Percentiles rank a stretch among this genome's conserved stretches.
Evolutionary conservation across 768 basidiomycete species (phyloP).

Genomic region (Phaeotremella skinneri): DNA sequence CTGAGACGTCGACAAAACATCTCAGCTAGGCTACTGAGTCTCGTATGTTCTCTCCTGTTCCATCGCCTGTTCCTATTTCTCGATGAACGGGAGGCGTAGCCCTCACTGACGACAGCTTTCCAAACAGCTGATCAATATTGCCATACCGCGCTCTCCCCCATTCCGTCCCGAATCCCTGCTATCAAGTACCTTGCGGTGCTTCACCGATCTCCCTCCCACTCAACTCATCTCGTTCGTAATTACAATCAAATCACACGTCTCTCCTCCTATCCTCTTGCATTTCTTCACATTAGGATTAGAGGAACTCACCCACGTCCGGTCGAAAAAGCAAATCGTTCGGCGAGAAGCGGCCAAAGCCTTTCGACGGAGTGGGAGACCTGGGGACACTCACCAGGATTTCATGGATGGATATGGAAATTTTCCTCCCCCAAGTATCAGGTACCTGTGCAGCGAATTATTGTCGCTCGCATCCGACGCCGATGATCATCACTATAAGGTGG

Average conservation of each 20-base stretch:
- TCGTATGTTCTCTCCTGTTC: slow-evolving; percentile 11
- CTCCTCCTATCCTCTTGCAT: slow-evolving; percentile 13
- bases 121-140: slow-evolving; percentile 22
- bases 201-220: slow-evolving; percentile 6
- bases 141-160: not conserved
- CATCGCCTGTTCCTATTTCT: not conserved
- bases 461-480: too few species aligned
- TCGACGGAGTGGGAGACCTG: too few species aligned
- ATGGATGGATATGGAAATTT: not conserved
- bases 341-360: slow-evolving; percentile 4
- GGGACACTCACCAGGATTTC: not conserved
- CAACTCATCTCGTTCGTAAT: not conserved
- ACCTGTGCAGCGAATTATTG: too few species aligned
- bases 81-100: too few species aligned
- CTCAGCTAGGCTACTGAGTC: slow-evolving; percentile 1
- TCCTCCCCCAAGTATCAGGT: not conserved
- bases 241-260: not conserved
- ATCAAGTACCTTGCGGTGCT: not conserved
- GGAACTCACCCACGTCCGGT: slow-evolving; percentile 24
- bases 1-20: not conserved
- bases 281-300: slow-evolving; percentile 20
- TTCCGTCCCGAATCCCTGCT: slow-evolving; percentile 2
- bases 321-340: slow-evolving; percentile 1
- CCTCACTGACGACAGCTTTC: not conserved
- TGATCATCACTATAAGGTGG: too few species aligned